phyloP scores from a whole-genome alignment of 495 filamentous ascomycete species.

The Astrothelium macrocarpum region DNA sequence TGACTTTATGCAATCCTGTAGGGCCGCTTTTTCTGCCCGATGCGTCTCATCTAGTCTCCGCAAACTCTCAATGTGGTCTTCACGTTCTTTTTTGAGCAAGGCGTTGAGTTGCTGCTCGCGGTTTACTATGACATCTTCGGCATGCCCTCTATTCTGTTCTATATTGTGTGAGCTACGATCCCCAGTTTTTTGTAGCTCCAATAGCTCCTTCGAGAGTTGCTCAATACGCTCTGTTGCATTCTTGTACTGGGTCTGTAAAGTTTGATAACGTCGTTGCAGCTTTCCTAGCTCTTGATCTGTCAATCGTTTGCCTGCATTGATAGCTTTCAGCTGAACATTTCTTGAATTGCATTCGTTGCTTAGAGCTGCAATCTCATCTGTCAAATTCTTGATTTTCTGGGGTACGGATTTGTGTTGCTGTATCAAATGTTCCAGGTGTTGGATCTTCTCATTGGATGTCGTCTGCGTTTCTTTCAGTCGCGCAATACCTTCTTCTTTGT shows the following conservation, averaged over 20 bases:
- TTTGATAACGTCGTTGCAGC: neutral
- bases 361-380: neutral
- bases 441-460: neutral
- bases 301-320: neutral
- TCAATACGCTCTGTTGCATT: neutral
- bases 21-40: constrained; percentile 1
- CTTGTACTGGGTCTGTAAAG: neutral
- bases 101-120: constrained; percentile 11
- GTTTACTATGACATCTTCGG: constrained; percentile 12
- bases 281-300: neutral
- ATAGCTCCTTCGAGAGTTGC: neutral
- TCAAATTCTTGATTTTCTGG: constrained; percentile 9
- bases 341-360: neutral
- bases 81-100: neutral
- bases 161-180: constrained; percentile 5
- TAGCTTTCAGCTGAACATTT: neutral
- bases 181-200: neutral
- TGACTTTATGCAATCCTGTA: constrained; percentile 7
- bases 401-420: neutral
- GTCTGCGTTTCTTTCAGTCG: neutral
- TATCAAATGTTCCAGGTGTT: neutral
- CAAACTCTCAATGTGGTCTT: neutral
- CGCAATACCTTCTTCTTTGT: neutral
- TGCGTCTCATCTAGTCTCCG: neutral
- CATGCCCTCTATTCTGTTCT: neutral